phyloP scores from a whole-genome alignment of 805 yeast genomes.

The Yarrowia alimentaria region DNA sequence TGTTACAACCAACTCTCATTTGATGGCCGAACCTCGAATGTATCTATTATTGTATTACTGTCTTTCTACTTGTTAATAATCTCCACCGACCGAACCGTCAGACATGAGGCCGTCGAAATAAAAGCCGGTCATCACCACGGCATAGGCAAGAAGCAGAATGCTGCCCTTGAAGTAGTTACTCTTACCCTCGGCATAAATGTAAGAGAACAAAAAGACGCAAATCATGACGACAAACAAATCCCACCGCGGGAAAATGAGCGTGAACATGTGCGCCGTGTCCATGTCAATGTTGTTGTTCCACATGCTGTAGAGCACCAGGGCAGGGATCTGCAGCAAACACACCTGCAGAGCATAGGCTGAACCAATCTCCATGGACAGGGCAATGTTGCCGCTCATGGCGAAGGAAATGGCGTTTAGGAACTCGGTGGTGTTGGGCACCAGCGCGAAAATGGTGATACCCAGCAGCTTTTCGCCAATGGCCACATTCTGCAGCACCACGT shows the following conservation, averaged over 20 bases:
- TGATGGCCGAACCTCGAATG: too few species aligned
- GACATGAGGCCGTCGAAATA: slow-evolving; percentile 47
- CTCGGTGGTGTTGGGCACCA: slow-evolving; percentile 96
- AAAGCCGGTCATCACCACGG: slow-evolving; percentile 76
- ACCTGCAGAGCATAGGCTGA: slow-evolving; percentile 97
- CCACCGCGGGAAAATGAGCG: slow-evolving; percentile 93
- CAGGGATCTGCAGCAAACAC: slow-evolving; percentile 88
- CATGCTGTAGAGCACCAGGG: slow-evolving; percentile 75
- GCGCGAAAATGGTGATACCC: slow-evolving; percentile 91
- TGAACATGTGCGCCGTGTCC: slow-evolving; percentile 46
- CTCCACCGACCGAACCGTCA: too few species aligned
- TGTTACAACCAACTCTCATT: too few species aligned
- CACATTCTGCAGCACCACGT: slow-evolving; percentile 70
- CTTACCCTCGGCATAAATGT: slow-evolving; percentile 94
- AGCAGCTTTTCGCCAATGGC: slow-evolving; percentile 89
- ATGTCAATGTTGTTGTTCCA: slow-evolving; percentile 35
- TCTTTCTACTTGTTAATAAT: too few species aligned
- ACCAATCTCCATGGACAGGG: slow-evolving; percentile 96
- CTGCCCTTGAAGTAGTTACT: slow-evolving; percentile 95
- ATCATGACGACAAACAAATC: slow-evolving; percentile 82
- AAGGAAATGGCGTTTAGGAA: slow-evolving; percentile 95
- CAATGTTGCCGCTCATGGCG: slow-evolving; percentile 94
- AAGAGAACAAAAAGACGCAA: slow-evolving; percentile 85
- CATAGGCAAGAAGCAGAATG: slow-evolving; percentile 73
- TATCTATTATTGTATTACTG: too few species aligned